These are phyloP conservation scores for Paracorniculantispora psalliotae DNA, from an alignment of 2,329 filamentous ascomycete genomes.

Conservation along the genomic window DNA sequence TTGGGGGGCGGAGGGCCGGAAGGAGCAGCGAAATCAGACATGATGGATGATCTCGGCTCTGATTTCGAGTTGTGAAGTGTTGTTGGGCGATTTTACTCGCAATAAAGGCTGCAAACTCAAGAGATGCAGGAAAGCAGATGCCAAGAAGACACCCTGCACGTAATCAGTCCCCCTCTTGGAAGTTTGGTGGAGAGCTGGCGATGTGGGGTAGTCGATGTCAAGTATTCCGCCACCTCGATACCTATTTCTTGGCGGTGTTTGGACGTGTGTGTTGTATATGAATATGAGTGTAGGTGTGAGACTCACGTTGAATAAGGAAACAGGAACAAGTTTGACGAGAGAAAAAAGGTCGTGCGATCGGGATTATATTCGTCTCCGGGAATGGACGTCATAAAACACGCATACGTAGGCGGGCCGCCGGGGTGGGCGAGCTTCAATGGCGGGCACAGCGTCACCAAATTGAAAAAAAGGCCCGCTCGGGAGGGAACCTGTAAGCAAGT, in stretches of 20 bases:
- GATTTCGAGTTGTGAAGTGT: neutral
- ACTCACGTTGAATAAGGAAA: no score
- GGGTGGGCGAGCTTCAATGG: neutral
- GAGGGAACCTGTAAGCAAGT: neutral
- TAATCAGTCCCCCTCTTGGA: neutral
- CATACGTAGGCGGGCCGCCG: neutral
- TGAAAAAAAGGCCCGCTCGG: neutral
- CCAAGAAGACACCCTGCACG: slow-evolving; percentile 5
- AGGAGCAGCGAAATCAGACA: slow-evolving; percentile 52
- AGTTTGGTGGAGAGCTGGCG: neutral
- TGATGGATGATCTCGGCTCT: slow-evolving; percentile 20
- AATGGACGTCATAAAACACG: neutral
- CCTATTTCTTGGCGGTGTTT: no score
- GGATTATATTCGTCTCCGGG: neutral
- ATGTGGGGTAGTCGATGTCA: neutral
- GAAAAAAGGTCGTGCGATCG: no score
- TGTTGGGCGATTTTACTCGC: neutral
- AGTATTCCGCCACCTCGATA: neutral
- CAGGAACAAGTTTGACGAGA: no score
- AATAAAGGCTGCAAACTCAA: neutral
- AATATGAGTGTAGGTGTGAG: neutral
- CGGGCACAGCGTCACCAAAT: neutral
- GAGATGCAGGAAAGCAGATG: neutral
- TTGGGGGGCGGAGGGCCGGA: slow-evolving; percentile 52
- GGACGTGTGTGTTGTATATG: neutral